phyloP scores from a whole-genome alignment of 2,329 filamentous ascomycete genomes.

The Fragosphaeria purpurea region DNA sequence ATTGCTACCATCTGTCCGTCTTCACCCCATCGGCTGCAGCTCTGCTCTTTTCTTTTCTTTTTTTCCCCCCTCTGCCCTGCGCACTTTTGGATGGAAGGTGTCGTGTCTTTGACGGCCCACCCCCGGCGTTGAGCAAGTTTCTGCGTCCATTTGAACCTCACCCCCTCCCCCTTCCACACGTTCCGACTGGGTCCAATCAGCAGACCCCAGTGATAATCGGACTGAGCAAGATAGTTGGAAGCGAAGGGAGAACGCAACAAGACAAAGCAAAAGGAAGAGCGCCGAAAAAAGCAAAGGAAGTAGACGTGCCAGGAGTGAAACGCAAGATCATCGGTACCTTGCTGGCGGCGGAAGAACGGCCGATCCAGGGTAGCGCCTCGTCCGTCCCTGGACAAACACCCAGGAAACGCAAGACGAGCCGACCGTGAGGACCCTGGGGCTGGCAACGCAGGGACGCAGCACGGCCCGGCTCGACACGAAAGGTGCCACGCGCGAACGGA shows the following conservation, averaged over 20 bases:
- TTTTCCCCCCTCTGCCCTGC: slow-evolving; percentile 1
- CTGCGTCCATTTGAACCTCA: background rate
- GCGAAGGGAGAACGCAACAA: background rate
- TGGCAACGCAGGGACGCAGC: too few relatives aligned
- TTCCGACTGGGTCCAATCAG: background rate
- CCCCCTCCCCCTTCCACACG: background rate
- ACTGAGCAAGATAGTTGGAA: slow-evolving; percentile 45
- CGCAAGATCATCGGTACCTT: too few relatives aligned
- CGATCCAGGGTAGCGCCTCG: too few relatives aligned
- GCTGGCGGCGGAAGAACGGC: too few relatives aligned
- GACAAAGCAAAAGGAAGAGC: background rate
- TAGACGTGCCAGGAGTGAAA: too few relatives aligned
- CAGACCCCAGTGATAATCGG: slow-evolving; percentile 45
- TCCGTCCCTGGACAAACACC: too few relatives aligned
- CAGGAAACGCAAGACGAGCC: too few relatives aligned
- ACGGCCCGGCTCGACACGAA: too few relatives aligned
- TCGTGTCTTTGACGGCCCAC: slow-evolving; percentile 4
- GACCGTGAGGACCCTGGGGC: too few relatives aligned
- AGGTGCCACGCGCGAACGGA: too few relatives aligned
- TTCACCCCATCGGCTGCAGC: background rate
- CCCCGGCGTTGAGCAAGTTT: slow-evolving; percentile 7
- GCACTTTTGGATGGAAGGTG: slow-evolving; percentile 3
- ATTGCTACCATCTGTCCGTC: background rate
- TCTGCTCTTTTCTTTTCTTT: background rate
- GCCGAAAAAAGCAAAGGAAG: too few relatives aligned